Conservation (phyloP, 345 rosid genomes). For the Lepidium aucheri region DNA sequence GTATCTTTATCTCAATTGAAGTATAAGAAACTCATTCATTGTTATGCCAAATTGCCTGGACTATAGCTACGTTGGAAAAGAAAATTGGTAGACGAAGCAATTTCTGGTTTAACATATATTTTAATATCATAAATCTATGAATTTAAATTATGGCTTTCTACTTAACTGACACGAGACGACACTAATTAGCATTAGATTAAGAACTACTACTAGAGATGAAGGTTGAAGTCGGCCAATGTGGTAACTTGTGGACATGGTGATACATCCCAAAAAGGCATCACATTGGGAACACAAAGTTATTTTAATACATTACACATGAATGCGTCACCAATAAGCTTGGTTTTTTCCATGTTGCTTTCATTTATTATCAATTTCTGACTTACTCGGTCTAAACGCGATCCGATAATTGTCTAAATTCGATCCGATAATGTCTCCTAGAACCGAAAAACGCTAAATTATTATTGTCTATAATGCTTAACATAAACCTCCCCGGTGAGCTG, state of each 20-base stretch:
- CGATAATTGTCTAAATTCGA: neutral
- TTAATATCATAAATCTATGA: too few relatives aligned
- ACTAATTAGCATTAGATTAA: neutral
- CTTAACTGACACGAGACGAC: neutral
- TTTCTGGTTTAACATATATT: too few relatives aligned
- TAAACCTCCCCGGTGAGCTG: too few relatives aligned
- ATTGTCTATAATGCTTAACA: too few relatives aligned
- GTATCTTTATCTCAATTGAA: too few relatives aligned
- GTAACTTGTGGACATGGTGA: constrained; percentile 10
- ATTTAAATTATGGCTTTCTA: neutral
- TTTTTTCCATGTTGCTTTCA: neutral
- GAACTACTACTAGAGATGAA: neutral
- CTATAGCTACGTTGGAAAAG: too few relatives aligned
- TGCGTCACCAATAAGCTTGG: constrained; percentile 16
- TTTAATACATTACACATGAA: neutral
- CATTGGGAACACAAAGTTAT: neutral
- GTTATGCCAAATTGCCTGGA: too few relatives aligned
- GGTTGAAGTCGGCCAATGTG: neutral
- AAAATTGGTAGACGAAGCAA: too few relatives aligned
- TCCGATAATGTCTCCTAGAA: neutral
- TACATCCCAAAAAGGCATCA: constrained; percentile 5
- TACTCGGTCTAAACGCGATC: neutral
- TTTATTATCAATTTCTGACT: neutral
- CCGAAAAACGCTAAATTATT: neutral
- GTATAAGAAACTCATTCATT: too few relatives aligned